phyloP scores from a whole-genome alignment of 2,329 filamentous ascomycete genomes.

The Clonostachys sp. region DNA sequence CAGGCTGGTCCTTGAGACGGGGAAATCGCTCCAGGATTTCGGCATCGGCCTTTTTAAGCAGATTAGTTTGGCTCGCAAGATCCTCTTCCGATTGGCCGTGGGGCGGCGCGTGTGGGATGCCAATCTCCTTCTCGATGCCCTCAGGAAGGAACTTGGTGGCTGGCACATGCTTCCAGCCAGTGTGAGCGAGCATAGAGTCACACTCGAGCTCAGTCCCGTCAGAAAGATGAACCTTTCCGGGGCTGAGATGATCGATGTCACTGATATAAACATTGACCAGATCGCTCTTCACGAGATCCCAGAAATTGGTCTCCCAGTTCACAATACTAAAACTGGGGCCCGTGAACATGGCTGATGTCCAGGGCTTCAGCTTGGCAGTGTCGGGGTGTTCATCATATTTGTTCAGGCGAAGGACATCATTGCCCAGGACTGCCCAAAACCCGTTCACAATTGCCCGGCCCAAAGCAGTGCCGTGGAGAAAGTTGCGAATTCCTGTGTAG shows the following conservation, averaged over 20 bases:
- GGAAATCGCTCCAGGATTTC: slow-evolving; percentile 11
- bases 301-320: slow-evolving; percentile 45
- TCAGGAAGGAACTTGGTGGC: slow-evolving; percentile 31
- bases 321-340: slow-evolving; percentile 46
- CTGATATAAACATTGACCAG: slow-evolving; percentile 41
- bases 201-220: slow-evolving; percentile 28
- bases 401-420: slow-evolving; percentile 39
- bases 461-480: slow-evolving; percentile 44
- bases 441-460: slow-evolving; percentile 39
- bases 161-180: slow-evolving; percentile 44
- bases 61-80: neutral
- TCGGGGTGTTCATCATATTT: slow-evolving; percentile 37
- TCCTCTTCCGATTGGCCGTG: slow-evolving; percentile 5
- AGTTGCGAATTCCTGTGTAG: slow-evolving; percentile 35
- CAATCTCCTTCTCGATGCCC: slow-evolving; percentile 4
- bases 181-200: slow-evolving; percentile 44
- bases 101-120: neutral
- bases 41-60: slow-evolving; percentile 8
- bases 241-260: slow-evolving; percentile 34
- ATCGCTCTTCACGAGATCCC: slow-evolving; percentile 39
- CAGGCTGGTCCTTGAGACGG: slow-evolving; percentile 9
- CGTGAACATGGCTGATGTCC: slow-evolving; percentile 35
- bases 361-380: slow-evolving; percentile 29
- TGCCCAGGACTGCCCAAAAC: slow-evolving; percentile 44
- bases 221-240: slow-evolving; percentile 30